Percentiles rank a stretch among this genome's conserved stretches.
These are phyloP conservation scores for Talaromyces albobiverticillius DNA, from an alignment of 2,329 filamentous ascomycete genomes.

Conservation along the genomic window DNA sequence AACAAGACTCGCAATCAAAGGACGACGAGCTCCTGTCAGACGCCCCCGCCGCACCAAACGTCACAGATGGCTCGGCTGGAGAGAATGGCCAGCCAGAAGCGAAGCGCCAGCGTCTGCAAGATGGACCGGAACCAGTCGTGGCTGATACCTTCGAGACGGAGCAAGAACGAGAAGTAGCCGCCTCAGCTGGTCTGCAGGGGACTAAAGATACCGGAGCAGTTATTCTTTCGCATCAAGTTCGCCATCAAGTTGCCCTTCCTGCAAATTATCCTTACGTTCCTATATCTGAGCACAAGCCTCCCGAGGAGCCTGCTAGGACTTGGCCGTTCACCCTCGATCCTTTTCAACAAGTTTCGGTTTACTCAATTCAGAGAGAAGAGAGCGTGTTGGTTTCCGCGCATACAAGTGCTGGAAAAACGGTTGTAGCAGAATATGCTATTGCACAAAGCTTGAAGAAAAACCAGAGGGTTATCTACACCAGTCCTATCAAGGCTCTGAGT, in stretches of 20 bases:
- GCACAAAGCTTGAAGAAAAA: conserved; percentile 96
- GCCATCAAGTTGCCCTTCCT: conserved; percentile 93
- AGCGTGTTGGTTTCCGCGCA: conserved; percentile 96
- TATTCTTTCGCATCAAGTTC: conserved; percentile 92
- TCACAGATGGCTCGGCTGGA: conserved; percentile 18
- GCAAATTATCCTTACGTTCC: conserved; percentile 92
- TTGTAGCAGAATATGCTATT: conserved; percentile 97
- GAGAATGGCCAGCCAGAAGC: conserved; percentile 39
- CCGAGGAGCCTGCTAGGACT: conserved; percentile 75
- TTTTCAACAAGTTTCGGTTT: conserved; percentile 92
- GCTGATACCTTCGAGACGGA: conserved; percentile 95
- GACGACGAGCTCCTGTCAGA: conserved; percentile 24
- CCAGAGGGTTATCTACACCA: conserved; percentile 98
- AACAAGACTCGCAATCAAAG: conserved; percentile 30
- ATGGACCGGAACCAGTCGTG: conserved; percentile 74
- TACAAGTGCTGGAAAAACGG: conserved; percentile 96
- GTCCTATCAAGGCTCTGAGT: conserved; percentile 96
- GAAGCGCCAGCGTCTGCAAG: conserved; percentile 51
- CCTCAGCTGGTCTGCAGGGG: conserved; percentile 65
- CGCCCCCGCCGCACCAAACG: conserved; percentile 17
- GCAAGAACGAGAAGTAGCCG: conserved; percentile 84
- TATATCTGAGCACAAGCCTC: conserved; percentile 91
- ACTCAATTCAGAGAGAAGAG: conserved; percentile 92
- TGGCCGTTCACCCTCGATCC: conserved; percentile 94
- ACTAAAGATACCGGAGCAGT: conserved; percentile 64